Evolutionary conservation across 768 basidiomycete species (phyloP).

Genomic region (Kwoniella heveanensis): DNA sequence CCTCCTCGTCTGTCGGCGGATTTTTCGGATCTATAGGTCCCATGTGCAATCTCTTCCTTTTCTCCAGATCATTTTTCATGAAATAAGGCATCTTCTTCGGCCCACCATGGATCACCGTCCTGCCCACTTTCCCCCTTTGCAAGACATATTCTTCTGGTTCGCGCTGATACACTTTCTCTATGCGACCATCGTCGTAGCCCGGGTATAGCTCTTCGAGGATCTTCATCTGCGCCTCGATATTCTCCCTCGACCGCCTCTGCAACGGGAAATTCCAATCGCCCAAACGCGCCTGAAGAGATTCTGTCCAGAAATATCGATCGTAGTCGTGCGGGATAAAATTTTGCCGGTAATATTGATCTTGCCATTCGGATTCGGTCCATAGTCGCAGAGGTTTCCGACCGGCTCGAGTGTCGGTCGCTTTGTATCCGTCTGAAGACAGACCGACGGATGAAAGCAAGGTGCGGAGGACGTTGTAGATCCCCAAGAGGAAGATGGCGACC

Average conservation of each 20-base stretch:
- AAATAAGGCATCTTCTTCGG: slow-evolving; percentile 14
- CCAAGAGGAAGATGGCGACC: slow-evolving; percentile 31
- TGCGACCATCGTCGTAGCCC: slow-evolving; percentile 16
- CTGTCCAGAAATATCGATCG: slow-evolving; percentile 20
- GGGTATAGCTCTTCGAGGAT: not conserved
- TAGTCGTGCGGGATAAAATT: slow-evolving; percentile 15
- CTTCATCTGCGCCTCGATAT: slow-evolving; percentile 11
- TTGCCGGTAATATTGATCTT: slow-evolving; percentile 2
- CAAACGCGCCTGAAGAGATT: slow-evolving; percentile 21
- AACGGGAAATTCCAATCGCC: slow-evolving; percentile 30
- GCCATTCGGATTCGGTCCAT: slow-evolving; percentile 38
- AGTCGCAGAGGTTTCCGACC: slow-evolving; percentile 32
- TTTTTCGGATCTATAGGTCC: slow-evolving; percentile 8
- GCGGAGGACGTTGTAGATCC: slow-evolving; percentile 42
- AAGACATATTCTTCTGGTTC: slow-evolving; percentile 5
- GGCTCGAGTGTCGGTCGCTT: slow-evolving; percentile 23
- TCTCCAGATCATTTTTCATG: slow-evolving; percentile 11
- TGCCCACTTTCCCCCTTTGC: slow-evolving; percentile 16
- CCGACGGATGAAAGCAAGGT: slow-evolving; percentile 14
- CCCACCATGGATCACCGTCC: slow-evolving; percentile 26
- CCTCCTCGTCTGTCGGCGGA: slow-evolving; percentile 10
- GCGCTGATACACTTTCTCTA: slow-evolving; percentile 27
- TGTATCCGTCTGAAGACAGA: slow-evolving; percentile 15
- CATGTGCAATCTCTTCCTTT: slow-evolving; percentile 11
- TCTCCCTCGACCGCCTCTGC: slow-evolving; percentile 11